Base-by-base conservation (phyloP, 106 monocot species). In the Amphibolis antarctica region DNA sequence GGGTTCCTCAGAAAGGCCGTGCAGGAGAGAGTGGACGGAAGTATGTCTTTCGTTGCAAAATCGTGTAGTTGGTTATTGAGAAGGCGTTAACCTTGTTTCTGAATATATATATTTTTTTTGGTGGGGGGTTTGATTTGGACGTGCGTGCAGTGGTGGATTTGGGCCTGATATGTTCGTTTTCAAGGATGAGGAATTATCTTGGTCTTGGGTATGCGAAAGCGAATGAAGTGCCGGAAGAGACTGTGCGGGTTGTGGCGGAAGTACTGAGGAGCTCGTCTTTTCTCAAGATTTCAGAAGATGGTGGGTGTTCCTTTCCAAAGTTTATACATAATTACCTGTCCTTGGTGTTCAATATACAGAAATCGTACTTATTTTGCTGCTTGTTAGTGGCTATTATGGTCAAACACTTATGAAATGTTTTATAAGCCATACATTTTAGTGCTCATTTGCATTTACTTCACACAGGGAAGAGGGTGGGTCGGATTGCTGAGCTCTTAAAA, bases 111-210 rank as follows among this genome's bases (percentile, higher is more conserved):
- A n/a, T n/a, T n/a, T n/a, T n/a, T n/a, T n/a, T n/a, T n/a, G n/a
- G n/a, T n/a, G n/a, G n/a, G n/a, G n/a, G n/a, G n/a, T n/a, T n/a
- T n/a, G n/a, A n/a, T n/a, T n/a, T n/a, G n/a, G n/a, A n/a, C n/a
- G n/a, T n/a, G n/a, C n/a, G n/a, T n/a, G n/a, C n/a, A n/a, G n/a
- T 86, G 89, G 94, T 96, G 61, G 82, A 82, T 73, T 75, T 96
- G 83, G 71, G 64, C 26, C 64, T 89, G 71, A 84, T 96, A 24
- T 96, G 94, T 56, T 82, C 94, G 2, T 96, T 96, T 60, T 14
- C 81, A 28, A 79, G 84, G 61, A 89, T 96, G 94, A 81, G 74
- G 55, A 53, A 25, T 1, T 77, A 84, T 70, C 79, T 96, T 9
- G 82, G 74, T 6, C 71, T 96, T 66, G 74, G 73, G 5, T 19